A percentile compares a stretch with the other conserved stretches of the same genome.
Evolutionary conservation across 495 filamentous ascomycete species (phyloP).

Genomic region (Aspergillus incahuasiensis): DNA sequence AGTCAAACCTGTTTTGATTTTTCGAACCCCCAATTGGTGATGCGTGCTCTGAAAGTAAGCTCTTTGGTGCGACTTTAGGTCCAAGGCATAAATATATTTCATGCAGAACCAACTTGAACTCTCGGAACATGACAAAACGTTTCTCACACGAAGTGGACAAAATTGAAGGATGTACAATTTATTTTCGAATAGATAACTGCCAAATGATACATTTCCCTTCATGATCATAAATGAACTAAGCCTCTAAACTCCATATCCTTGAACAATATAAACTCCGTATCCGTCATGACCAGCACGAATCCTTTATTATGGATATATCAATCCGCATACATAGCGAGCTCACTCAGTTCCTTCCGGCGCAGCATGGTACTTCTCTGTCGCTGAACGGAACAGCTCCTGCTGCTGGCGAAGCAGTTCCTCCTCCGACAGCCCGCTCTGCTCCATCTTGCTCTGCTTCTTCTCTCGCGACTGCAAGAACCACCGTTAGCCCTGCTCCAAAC

Average conservation of each 20-base stretch:
- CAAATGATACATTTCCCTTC: background rate
- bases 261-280: conserved; percentile 21
- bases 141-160: too few species aligned
- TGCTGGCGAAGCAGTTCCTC: conserved; percentile 87
- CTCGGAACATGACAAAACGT: too few species aligned
- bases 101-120: too few species aligned
- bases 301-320: background rate
- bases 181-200: too few species aligned
- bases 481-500: background rate
- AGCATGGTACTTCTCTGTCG: conserved; percentile 67
- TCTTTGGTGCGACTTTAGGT: too few species aligned
- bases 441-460: conserved; percentile 95
- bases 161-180: too few species aligned
- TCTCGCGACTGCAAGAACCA: conserved; percentile 65
- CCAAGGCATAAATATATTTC: too few species aligned
- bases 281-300: conserved; percentile 42
- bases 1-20: too few species aligned
- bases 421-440: conserved; percentile 82
- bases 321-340: background rate
- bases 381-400: conserved; percentile 82
- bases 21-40: too few species aligned
- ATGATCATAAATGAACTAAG: background rate
- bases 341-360: conserved; percentile 29
- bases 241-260: background rate
- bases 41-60: too few species aligned